A percentile compares a stretch with the other conserved stretches of the same genome.
Evolutionary conservation across 768 basidiomycete species (phyloP).

Genomic region (Neoboletus subvelutipes): DNA sequence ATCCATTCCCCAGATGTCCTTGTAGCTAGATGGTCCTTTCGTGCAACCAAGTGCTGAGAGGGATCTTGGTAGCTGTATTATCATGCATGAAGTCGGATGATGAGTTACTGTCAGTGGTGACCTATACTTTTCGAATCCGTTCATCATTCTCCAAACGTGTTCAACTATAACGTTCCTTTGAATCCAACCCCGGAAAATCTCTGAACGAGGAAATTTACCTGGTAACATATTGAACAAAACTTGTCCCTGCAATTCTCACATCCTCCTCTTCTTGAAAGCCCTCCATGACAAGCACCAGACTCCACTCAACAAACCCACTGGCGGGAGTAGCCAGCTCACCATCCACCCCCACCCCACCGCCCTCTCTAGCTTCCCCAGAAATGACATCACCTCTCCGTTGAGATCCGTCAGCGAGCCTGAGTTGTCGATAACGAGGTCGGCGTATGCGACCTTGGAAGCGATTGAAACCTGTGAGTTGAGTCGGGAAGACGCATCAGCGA

Average conservation of each 20-base stretch:
- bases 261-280: conserved; percentile 19
- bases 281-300: conserved; percentile 39
- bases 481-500: conserved; percentile 68
- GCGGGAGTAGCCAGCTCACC: conserved; percentile 62
- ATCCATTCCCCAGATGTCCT: no score
- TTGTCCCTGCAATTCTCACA: not conserved
- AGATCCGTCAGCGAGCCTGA: conserved; percentile 74
- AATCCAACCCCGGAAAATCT: not conserved
- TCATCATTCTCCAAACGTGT: not conserved
- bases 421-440: conserved; percentile 87
- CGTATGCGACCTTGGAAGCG: conserved; percentile 74
- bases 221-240: not conserved
- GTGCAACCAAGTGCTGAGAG: no score
- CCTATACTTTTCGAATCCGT: not conserved
- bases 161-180: not conserved
- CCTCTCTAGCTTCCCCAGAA: conserved; percentile 45
- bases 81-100: not conserved
- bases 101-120: not conserved
- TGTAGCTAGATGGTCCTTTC: no score
- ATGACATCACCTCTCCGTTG: conserved; percentile 39
- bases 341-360: conserved; percentile 58
- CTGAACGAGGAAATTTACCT: not conserved
- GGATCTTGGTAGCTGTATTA: not conserved
- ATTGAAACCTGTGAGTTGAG: conserved; percentile 82
- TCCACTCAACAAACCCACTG: conserved; percentile 49